Evolutionary conservation across 768 basidiomycete species (phyloP), one percentile per base, ranked within the genome.

Genomic region (Boletus sp.): DNA sequence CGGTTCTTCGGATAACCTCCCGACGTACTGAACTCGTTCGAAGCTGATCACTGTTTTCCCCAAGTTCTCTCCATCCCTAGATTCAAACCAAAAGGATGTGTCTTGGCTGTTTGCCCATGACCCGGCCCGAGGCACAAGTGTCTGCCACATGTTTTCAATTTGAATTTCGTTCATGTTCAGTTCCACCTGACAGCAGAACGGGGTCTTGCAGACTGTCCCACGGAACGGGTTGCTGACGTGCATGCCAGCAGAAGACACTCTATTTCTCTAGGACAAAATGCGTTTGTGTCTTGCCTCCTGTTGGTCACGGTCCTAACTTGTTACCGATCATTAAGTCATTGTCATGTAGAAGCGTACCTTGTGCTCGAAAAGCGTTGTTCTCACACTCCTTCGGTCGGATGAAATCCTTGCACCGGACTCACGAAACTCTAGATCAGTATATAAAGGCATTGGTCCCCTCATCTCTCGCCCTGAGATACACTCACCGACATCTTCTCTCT

Each of bases 361-460:
- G 28, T 55, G 46, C 51, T 48, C 41, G 15, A 33, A 50, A 37
- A 8, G 37, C 40, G 20, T 51, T 42, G 11, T 52, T 57, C 44
- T 33, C 54, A 44, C 51, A 49, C 36, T 45, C 33, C 47, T 50
- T 47, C 28, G 17, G 54, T 52, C 39, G 9, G 33, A 5, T 50
- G 37, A 33, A 53, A 40, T 12, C 39, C 48, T 33, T 32, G 24
- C 29, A 32, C 24, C 7, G 5, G 20, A 28, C 49, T 50, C 18
- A 7, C 14, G 10, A 36, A 50, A 7, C 46, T 20, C 28, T 18
- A 36, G 12, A 28, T 36, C 39, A 35, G 47, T 50, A 65, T 66
- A 67, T 67, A 67, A 65, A 32, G 51, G 5, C 28, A 15, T 10
- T 5, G 36, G 9, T 44, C 18, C 10, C 24, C 7, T 18, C 24